A percentile compares a stretch with the other conserved stretches of the same genome.
These are phyloP conservation scores for Plicaturopsis crispa DNA, from an alignment of 768 basidiomycete species.

Conservation along the genomic window DNA sequence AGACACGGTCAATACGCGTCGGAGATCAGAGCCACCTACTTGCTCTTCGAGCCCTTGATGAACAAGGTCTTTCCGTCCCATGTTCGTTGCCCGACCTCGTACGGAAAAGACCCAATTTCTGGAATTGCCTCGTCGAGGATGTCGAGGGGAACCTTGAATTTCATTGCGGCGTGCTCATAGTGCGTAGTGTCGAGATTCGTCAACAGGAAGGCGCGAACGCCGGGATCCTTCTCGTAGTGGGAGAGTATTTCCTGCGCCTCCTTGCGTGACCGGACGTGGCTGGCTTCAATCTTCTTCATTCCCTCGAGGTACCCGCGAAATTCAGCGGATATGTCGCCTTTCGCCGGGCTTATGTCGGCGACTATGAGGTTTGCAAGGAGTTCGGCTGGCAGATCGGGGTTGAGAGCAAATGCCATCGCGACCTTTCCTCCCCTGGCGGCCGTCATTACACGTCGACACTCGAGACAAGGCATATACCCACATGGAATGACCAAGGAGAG, in stretches of 20 bases:
- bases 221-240: slow-evolving; percentile 55
- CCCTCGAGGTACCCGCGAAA: slow-evolving; percentile 59
- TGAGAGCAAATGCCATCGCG: slow-evolving; percentile 64
- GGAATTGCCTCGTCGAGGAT: slow-evolving; percentile 54
- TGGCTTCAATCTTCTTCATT: slow-evolving; percentile 67
- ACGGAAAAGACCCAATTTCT: slow-evolving; percentile 77
- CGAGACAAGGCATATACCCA: slow-evolving; percentile 26
- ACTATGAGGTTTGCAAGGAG: slow-evolving; percentile 55
- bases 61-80: slow-evolving; percentile 63
- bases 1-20: not conserved
- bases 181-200: slow-evolving; percentile 60
- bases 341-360: slow-evolving; percentile 76
- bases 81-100: slow-evolving; percentile 40
- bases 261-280: slow-evolving; percentile 49
- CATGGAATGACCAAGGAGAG: slow-evolving; percentile 90
- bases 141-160: slow-evolving; percentile 69
- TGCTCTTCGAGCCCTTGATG: slow-evolving; percentile 74
- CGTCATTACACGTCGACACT: not conserved
- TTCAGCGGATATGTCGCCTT: slow-evolving; percentile 48
- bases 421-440: slow-evolving; percentile 76
- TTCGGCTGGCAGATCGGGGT: slow-evolving; percentile 29
- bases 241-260: slow-evolving; percentile 64
- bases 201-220: slow-evolving; percentile 74
- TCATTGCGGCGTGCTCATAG: slow-evolving; percentile 26
- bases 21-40: slow-evolving; percentile 29